Evolutionary conservation across 768 basidiomycete genomes (phyloP), one percentile per base, ranked within the genome.

Genomic region (Cystobasidiopsis lactophilus): DNA sequence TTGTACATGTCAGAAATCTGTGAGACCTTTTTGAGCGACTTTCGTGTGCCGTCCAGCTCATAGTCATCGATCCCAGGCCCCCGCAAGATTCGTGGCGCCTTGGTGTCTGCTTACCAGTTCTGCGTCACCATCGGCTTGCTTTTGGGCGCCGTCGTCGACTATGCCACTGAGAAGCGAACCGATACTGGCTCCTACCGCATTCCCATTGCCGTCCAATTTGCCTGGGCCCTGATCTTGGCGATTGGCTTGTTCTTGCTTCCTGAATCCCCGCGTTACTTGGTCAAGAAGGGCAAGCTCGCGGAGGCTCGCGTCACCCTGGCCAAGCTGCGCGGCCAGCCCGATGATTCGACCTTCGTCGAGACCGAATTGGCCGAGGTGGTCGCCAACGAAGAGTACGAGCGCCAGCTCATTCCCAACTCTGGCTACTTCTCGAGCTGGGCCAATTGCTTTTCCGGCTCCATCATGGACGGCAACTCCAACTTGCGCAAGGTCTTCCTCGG

Each of bases 401-500:
- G 70, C 49, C 72, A 71, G 27, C 65, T 77, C 38, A 60, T 58
- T 13, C 60, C 62, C 11, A 71, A 74, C 60, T 69, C 70, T 37
- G 71, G 73, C 3, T 89, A 82, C 70, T 60, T 73, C 56, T 77
- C 81, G 60, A 76, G 55, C 5, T 63, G 58, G 58, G 50, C 53
- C 2, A 57, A 53, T n/a, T 63, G 62, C 59, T 63, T 63, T 56
- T 37, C 45, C 5, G 60, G 77, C 67, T 78, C 78, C 71, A 70
- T 73, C 62, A 75, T 72, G 66, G 50, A 56, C 33, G 21, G 51
- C 5, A 29, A 43, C 14, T 72, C 77, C 59, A 83, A 82, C 60
- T 61, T 74, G 41, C 75, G 79, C 62, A 77, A 82, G 55, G 85
- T 80, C n/a, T 70, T 80, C 64, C 78, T 80, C 33, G 85, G 85